Evolutionary conservation across 306 rosid genomes (phyloP).

Genomic region (Corylus avellana): DNA sequence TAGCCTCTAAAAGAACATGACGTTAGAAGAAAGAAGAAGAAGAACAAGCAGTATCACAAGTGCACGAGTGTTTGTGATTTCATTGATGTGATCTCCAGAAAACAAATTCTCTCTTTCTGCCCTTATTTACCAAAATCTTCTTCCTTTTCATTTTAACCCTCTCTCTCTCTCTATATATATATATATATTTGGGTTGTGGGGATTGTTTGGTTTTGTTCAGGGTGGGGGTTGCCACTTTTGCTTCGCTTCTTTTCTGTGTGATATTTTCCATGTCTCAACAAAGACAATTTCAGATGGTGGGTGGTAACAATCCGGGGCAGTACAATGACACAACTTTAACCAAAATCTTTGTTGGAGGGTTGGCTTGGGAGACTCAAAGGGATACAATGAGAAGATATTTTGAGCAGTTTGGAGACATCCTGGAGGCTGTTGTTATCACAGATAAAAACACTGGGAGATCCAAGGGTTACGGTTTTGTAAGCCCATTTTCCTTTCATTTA

Average conservation of each 20-base stretch:
- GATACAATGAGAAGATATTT: conserved; percentile 86
- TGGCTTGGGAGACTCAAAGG: conserved; percentile 98
- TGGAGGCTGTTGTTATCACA: conserved; percentile 94
- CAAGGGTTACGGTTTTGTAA: conserved; percentile 98
- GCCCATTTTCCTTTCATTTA: conserved; percentile 26
- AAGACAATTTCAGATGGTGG: conserved; percentile 71
- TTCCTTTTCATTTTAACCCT: conserved; percentile 6
- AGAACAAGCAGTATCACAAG: conserved; percentile 39
- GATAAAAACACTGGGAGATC: conserved; percentile 95
- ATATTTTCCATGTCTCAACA: conserved; percentile 60
- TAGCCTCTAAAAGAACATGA: conserved; percentile 12
- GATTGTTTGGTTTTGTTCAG: neutral
- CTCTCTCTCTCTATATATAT: neutral
- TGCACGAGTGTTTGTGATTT: conserved; percentile 57
- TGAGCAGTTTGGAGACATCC: conserved; percentile 94
- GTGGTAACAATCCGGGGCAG: conserved; percentile 46
- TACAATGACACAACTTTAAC: conserved; percentile 88
- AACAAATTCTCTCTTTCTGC: conserved; percentile 33
- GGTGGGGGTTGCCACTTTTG: conserved; percentile 24
- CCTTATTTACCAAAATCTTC: conserved; percentile 27
- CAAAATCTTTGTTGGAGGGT: conserved; percentile 92
- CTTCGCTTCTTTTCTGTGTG: conserved; percentile 7
- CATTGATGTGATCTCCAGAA: conserved; percentile 51
- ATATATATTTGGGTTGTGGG: conserved; percentile 30
- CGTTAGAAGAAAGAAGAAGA: conserved; percentile 2